Base-by-base conservation (phyloP, 23 red algal species). In the Cyanidium caldarium region DNA sequence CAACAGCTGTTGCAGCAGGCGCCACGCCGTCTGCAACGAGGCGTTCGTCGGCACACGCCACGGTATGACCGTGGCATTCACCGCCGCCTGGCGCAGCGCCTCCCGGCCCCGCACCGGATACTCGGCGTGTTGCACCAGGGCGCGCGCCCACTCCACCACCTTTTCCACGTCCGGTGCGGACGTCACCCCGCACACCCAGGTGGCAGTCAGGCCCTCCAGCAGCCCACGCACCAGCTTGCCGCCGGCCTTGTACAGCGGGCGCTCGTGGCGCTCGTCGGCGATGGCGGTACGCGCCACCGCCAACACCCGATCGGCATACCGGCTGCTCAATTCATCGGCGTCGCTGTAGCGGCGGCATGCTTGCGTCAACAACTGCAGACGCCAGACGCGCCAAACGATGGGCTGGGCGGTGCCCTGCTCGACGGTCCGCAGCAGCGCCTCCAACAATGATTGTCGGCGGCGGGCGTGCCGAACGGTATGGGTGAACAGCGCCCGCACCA, bases 221-320 rank as follows among this genome's bases (percentile, higher is more conserved):
- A 98, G 42, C 23, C 92, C 86, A 2, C 92, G 79, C 37, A 98
- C 33, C 17, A 98, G 76, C 26, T 84, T 72, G 2, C 92, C 86
- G 34, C 92, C 92, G 0, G 92, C 92, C 61, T 98, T 98, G 80
- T 98, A 98, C 1, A 98, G 25, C 13, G 69, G 45, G 34, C 92
- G 78, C 3, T 67, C 43, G 35, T 39, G 34, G 34, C 35, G 35
- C 39, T 19, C 19, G n/a, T 34, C 68, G 0, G 68, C 68, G 15
- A 72, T 35, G 1, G 68, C 68, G 20, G 35, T 15, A 2, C 35
- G 34, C 33, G 33, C 28, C 0, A 40, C 44, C 0, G 44, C 15
- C 72, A 58, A 34, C 77, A 75, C 2, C 70, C 78, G 12, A 83
- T 42, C 5, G 30, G 42, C 51, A 80, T 75, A 46, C 74, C 77